These are phyloP conservation scores for Capsella rubella DNA, from an alignment of 441 rosid species.

Conservation along the genomic window DNA sequence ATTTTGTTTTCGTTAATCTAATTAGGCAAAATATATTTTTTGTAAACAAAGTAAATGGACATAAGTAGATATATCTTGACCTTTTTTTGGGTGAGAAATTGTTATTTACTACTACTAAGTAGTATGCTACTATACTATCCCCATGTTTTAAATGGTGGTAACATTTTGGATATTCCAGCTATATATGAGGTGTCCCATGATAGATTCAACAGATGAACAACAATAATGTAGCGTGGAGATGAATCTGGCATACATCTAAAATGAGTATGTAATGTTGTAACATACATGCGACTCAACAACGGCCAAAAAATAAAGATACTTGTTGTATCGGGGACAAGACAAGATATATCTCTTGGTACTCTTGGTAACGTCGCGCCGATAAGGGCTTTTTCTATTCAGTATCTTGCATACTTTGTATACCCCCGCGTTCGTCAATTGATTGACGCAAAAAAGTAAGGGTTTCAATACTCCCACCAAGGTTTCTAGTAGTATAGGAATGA, in stretches of 20 bases:
- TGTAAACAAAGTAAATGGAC: too few relatives aligned
- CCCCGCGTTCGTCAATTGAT: not conserved
- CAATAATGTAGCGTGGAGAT: not conserved
- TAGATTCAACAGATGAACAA: too few relatives aligned
- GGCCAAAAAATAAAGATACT: not conserved
- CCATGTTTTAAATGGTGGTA: not conserved
- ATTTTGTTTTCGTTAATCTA: not conserved
- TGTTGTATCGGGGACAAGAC: not conserved
- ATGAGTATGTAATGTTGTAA: not conserved
- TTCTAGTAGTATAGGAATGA: not conserved
- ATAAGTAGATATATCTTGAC: too few relatives aligned
- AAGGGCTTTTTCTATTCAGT: not conserved
- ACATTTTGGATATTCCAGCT: too few relatives aligned
- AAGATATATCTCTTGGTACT: not conserved
- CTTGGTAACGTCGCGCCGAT: not conserved
- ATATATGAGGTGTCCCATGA: too few relatives aligned
- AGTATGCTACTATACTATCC: not conserved
- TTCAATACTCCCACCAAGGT: not conserved
- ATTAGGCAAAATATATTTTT: not conserved
- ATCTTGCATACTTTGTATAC: not conserved
- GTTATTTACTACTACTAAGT: too few relatives aligned
- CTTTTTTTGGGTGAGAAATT: not conserved
- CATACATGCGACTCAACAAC: not conserved
- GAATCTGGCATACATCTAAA: not conserved
- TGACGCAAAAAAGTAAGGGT: not conserved